Evolutionary conservation across 169 alveolate species (phyloP).

Genomic region (Pseudocohnilembus persalinus): DNA sequence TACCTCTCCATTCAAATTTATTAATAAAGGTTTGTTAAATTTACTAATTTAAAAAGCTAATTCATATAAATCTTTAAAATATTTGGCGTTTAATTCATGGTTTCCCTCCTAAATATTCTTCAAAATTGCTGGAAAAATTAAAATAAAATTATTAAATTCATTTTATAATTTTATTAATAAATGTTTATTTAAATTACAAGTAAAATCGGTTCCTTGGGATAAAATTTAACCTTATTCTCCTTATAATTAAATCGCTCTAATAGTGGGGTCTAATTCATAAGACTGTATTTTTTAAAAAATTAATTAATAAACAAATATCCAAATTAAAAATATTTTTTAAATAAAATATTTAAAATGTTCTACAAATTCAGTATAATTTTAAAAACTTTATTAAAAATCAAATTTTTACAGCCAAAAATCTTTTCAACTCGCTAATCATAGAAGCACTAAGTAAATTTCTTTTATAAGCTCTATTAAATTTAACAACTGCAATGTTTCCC

Average conservation of each 20-base stretch:
- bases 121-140: not conserved
- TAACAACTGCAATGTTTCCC: constrained; percentile 11
- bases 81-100: constrained; percentile 27
- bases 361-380: not conserved
- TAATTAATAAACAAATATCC: not conserved
- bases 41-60: constrained; percentile 40
- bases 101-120: constrained; percentile 9
- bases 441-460: not conserved
- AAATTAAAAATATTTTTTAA: not conserved
- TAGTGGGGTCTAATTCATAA: constrained; percentile 14
- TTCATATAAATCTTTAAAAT: constrained; percentile 29
- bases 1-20: constrained; percentile 44
- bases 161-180: not conserved
- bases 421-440: not conserved
- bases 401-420: not conserved
- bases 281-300: constrained; percentile 12
- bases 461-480: constrained; percentile 10
- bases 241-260: constrained; percentile 21
- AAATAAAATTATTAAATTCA: not conserved
- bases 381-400: not conserved
- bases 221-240: constrained; percentile 26
- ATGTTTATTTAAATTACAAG: constrained; percentile 21
- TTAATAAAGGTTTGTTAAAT: constrained; percentile 45
- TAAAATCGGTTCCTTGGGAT: constrained; percentile 55
- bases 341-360: not conserved